phyloP scores from a whole-genome alignment of 805 yeast genomes.

The Suhomyces sp. region DNA sequence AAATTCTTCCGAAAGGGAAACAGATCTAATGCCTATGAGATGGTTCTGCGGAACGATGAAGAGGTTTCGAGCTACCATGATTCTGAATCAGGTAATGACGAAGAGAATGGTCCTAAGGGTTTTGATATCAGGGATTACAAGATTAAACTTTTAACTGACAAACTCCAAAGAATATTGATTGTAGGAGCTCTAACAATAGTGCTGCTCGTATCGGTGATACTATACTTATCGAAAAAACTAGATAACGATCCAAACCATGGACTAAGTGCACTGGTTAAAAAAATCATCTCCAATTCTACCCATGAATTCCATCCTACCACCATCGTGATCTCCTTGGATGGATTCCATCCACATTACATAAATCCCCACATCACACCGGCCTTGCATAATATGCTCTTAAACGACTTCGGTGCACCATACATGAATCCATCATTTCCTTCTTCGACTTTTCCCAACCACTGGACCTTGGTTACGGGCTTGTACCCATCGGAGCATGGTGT shows the following conservation, averaged over 20 bases:
- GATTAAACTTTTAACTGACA: conserved; percentile 20
- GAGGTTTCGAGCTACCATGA: conserved; percentile 3
- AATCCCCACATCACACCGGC: conserved; percentile 67
- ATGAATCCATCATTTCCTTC: conserved; percentile 89
- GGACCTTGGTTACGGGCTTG: conserved; percentile 86
- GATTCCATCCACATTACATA: conserved; percentile 88
- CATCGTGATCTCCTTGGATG: conserved; percentile 76
- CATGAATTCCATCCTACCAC: conserved; percentile 76
- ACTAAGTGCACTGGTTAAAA: conserved; percentile 12
- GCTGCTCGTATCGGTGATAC: neutral
- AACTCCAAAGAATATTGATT: neutral
- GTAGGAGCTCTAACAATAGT: conserved; percentile 9
- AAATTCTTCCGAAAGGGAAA: neutral
- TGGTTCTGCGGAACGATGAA: conserved; percentile 6
- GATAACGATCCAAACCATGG: neutral
- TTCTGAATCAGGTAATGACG: conserved; percentile 1
- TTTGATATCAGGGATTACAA: conserved; percentile 23
- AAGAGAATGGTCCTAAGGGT: neutral
- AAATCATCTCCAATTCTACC: conserved; percentile 56
- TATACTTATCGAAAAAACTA: neutral
- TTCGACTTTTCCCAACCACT: conserved; percentile 88
- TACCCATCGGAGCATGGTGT: conserved; percentile 85
- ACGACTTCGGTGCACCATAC: conserved; percentile 68
- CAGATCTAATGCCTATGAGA: conserved; percentile 10
- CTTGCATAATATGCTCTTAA: conserved; percentile 54